Conservation (phyloP, 106 monocot genomes). For the Chionographis japonica region DNA sequence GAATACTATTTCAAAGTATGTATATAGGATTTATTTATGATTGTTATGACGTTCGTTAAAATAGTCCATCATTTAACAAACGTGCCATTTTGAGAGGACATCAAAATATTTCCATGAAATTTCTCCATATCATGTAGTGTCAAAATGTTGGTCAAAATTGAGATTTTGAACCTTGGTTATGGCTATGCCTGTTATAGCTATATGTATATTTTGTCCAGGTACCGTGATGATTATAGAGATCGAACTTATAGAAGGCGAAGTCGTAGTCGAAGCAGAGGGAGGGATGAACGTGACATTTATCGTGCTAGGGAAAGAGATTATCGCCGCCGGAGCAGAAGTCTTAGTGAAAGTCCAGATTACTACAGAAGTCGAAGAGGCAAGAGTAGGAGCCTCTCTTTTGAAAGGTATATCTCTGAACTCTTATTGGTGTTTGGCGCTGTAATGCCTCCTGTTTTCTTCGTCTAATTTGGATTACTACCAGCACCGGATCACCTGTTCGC, state of each 20-base stretch:
- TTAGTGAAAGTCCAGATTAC: conserved; percentile 23
- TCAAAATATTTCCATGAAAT: neutral
- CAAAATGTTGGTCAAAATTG: no score
- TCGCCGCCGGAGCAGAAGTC: conserved; percentile 24
- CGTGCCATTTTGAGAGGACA: no score
- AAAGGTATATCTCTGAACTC: conserved; percentile 11
- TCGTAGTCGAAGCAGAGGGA: conserved; percentile 20
- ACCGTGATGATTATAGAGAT: conserved; percentile 21
- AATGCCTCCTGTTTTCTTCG: neutral
- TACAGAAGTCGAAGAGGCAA: conserved; percentile 16
- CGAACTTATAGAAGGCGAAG: conserved; percentile 22
- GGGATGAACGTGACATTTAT: neutral
- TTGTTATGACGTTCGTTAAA: no score
- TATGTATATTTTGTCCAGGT: neutral
- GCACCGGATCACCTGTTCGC: conserved; percentile 23
- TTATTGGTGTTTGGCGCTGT: neutral
- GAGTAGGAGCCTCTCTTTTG: conserved; percentile 21
- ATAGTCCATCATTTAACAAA: neutral
- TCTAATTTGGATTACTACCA: neutral
- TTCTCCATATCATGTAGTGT: no score
- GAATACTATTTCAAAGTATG: no score
- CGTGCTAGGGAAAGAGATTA: conserved; percentile 16
- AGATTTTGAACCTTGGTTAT: no score
- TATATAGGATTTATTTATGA: no score
- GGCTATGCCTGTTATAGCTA: neutral